Evolutionary conservation across 805 yeast species (phyloP), one percentile per base, ranked within the genome.

Genomic region (Pichia ethanolica): DNA sequence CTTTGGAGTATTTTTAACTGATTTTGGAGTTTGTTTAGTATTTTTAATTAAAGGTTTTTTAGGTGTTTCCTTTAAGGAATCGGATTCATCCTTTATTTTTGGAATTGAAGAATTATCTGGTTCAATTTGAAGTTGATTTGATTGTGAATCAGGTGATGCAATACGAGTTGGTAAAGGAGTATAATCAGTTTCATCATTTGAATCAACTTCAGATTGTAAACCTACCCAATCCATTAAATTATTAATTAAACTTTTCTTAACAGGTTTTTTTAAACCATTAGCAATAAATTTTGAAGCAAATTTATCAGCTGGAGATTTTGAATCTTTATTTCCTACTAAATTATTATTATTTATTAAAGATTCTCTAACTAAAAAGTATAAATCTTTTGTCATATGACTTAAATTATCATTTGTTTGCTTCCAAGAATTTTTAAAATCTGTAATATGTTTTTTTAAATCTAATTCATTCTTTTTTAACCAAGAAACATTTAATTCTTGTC

Each of bases 391-490:
- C 5, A 85, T 86, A 55, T 78, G 81, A 65, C 84, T 83, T 56
- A 82, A 66, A 60, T 76, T 79, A 51, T 72, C 75, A 59, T 81
- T 86, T 59, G 88, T 83, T 63, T 80, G 83, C 64, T 81, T 81
- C 84, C 93, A 86, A 59, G 88, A 87, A 27, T 86, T 78, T 57
- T 97, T 75, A 71, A 93, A 91, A 54, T 89, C 96, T 53, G 72
- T 79, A 53, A 93, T 84, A 63, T 90, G 96, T 59, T 89, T 88
- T 66, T 87, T 89, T 69, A 93, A 78, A 55, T 93, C 99, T 58
- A 93, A 74, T 71, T 93, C 99, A 67, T 93, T 93, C 69, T 93
- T 93, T 71, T 93, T 93, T 59, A 93, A 75, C 99, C 99, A 93
- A 33, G 96, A 86, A 25, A 93, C 98, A 62, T 93, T 93, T 60